Evolutionary conservation across 352 stramenopile species (phyloP), one percentile per base, ranked within the genome.

Genomic region (Phytophthora nicotianae): DNA sequence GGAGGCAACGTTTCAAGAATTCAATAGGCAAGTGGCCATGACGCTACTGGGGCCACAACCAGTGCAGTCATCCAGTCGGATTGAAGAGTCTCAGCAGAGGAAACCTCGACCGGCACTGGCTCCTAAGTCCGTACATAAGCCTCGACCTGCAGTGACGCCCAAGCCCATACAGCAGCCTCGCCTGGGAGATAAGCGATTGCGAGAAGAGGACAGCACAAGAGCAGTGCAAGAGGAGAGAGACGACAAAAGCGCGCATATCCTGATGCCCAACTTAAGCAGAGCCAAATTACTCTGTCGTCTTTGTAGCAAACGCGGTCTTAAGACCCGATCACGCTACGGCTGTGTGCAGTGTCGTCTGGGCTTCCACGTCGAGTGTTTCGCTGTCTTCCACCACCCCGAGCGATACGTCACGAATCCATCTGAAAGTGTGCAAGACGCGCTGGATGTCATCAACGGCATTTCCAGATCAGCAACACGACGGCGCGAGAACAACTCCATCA

Each of bases 331-430:
- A 9, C 55, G 55, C 14, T 55, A 50, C 45, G 45, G 45, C 43
- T 55, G 55, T 21, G 23, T 50, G 23, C 55, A 62, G 46, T 62
- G 55, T 24, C 43, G 55, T 1, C 27, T 62, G 45, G 45, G 55
- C 17, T 62, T 55, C 54, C 55, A 62, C 55, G 55, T 62, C 23
- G 55, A 48, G 45, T 55, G 55, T 23, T 55, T 62, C 43, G 43
- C 55, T 4, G 45, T 62, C 7, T 62, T 62, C 43, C 55, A 62
- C 55, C 16, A 62, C 23, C 55, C 45, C 11, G 50, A 33, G 8
- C n/a, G 8, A 9, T 63, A 50, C 19, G 13, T 19, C 17, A 27
- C 16, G 5, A 62, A 63, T 48, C 10, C 35, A 9, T 56, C 45
- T 11, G 16, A 47, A 16, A 35, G 43, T 2, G 32, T 55, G n/a